Percentiles rank a stretch among this genome's conserved stretches.
Evolutionary conservation across 2,329 filamentous ascomycete species (phyloP).

Genomic region (Sclerotinia sclerotiorum): DNA sequence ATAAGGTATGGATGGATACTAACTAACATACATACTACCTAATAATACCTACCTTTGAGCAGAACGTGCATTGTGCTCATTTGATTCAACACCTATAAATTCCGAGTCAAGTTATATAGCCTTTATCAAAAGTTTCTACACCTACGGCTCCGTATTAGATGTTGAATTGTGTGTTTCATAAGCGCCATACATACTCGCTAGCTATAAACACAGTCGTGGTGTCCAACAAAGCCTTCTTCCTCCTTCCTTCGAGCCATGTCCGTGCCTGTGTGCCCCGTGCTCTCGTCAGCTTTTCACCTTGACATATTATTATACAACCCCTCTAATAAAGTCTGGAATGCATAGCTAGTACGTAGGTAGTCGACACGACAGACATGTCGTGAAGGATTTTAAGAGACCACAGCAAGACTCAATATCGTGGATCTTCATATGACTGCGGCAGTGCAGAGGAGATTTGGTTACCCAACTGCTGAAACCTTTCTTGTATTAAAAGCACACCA

Average conservation of each 20-base stretch:
- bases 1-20: neutral
- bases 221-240: too few relatives aligned
- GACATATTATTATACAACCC: too few relatives aligned
- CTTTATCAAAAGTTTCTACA: too few relatives aligned
- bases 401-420: neutral
- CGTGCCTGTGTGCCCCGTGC: neutral
- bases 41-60: too few relatives aligned
- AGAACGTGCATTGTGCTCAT: neutral
- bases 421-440: neutral
- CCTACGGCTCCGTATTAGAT: too few relatives aligned
- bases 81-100: neutral
- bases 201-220: too few relatives aligned
- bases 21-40: too few relatives aligned
- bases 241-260: too few relatives aligned
- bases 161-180: too few relatives aligned
- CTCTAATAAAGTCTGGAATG: too few relatives aligned
- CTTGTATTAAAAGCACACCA: neutral
- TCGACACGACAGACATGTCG: conserved; percentile 4
- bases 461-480: neutral
- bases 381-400: neutral
- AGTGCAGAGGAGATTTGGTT: neutral
- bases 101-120: neutral
- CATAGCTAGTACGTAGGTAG: too few relatives aligned
- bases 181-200: too few relatives aligned
- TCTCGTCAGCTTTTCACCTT: neutral